phyloP scores from a whole-genome alignment of 495 filamentous ascomycete genomes.

The Lasiosphaeriaceae sp. region DNA sequence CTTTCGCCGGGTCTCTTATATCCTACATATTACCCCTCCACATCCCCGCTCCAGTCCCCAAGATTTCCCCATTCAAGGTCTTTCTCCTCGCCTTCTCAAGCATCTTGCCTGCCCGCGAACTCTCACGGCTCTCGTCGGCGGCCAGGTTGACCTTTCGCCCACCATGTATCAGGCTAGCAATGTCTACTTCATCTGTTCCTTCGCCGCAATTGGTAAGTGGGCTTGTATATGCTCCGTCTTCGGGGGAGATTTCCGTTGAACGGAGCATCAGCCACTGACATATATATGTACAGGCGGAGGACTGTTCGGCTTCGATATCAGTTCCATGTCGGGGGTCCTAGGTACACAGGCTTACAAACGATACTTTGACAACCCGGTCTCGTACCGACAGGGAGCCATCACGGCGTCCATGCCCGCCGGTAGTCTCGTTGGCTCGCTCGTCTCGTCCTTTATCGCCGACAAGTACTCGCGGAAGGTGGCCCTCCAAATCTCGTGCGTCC shows the following conservation, averaged over 20 bases:
- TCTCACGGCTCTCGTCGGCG: background rate
- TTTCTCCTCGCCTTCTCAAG: background rate
- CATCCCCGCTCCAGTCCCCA: too few relatives aligned
- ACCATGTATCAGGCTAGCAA: slow-evolving; percentile 46
- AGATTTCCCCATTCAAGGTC: too few relatives aligned
- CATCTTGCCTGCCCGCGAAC: background rate
- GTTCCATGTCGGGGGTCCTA: slow-evolving; percentile 64
- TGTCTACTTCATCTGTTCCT: slow-evolving; percentile 59
- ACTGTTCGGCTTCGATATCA: slow-evolving; percentile 73
- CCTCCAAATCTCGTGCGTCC: slow-evolving; percentile 63
- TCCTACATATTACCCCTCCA: too few relatives aligned
- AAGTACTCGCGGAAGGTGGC: slow-evolving; percentile 63
- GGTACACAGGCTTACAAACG: slow-evolving; percentile 58
- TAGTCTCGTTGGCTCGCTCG: slow-evolving; percentile 66
- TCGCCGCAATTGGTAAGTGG: slow-evolving; percentile 59
- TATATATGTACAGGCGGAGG: slow-evolving; percentile 53
- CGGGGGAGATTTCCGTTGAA: too few relatives aligned
- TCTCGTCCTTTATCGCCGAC: slow-evolving; percentile 64
- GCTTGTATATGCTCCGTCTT: background rate
- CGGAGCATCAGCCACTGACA: too few relatives aligned
- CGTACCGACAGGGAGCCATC: slow-evolving; percentile 59
- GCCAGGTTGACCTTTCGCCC: background rate
- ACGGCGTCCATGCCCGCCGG: slow-evolving; percentile 71
- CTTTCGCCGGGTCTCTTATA: background rate
- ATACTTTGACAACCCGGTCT: slow-evolving; percentile 55